These are phyloP conservation scores for Gyromitra esculenta DNA, from an alignment of 2,329 filamentous ascomycete genomes.

Conservation along the genomic window DNA sequence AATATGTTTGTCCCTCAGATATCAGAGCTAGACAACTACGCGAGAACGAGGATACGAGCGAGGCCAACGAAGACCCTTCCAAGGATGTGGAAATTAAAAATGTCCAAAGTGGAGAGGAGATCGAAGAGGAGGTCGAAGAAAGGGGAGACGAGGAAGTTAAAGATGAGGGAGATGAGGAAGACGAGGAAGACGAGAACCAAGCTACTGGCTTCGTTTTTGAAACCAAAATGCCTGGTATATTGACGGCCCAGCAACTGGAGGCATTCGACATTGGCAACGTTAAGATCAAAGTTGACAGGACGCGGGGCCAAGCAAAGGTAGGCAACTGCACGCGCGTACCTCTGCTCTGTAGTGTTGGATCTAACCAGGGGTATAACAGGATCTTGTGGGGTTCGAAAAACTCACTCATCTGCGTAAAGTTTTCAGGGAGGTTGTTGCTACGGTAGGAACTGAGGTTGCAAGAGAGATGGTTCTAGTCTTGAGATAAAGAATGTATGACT, in stretches of 20 bases:
- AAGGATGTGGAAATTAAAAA: not conserved
- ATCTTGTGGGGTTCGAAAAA: slow-evolving; percentile 41
- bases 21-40: slow-evolving; percentile 11
- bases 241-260: slow-evolving; percentile 44
- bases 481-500: not conserved
- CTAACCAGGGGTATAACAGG: slow-evolving; percentile 31
- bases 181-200: slow-evolving; percentile 5
- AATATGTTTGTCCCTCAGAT: slow-evolving; percentile 64
- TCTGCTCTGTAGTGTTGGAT: not conserved
- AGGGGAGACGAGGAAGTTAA: not conserved
- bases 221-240: slow-evolving; percentile 51
- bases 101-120: not conserved
- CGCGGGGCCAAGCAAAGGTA: slow-evolving; percentile 38
- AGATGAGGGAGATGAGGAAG: slow-evolving; percentile 2
- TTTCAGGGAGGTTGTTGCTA: slow-evolving; percentile 46
- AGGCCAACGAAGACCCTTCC: not conserved
- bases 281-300: slow-evolving; percentile 30
- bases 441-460: slow-evolving; percentile 51
- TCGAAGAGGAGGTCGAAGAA: not conserved
- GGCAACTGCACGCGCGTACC: not conserved
- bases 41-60: not conserved
- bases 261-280: slow-evolving; percentile 46
- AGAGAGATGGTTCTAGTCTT: slow-evolving; percentile 42
- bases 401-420: slow-evolving; percentile 21
- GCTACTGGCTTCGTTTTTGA: slow-evolving; percentile 38